Conservation (phyloP, 1,284 basidiomycete species). For the Xerocomus minutiporus region DNA sequence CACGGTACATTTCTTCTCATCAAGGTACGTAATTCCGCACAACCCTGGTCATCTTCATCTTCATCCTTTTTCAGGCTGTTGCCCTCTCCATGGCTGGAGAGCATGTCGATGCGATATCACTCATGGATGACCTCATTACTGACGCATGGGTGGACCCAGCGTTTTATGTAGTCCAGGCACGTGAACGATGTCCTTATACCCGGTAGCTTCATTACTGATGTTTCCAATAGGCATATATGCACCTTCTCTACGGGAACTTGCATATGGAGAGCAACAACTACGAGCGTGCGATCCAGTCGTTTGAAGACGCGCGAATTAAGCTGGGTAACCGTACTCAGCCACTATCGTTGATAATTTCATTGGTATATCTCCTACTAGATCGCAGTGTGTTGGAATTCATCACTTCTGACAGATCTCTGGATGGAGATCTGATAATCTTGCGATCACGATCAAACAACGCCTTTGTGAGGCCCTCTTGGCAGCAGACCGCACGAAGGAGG, state of each 20-base stretch:
- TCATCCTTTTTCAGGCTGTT: conserved; percentile 3
- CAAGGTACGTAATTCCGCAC: neutral
- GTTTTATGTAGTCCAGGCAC: neutral
- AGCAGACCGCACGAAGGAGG: too few relatives aligned
- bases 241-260: neutral
- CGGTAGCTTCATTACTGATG: neutral
- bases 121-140: conserved; percentile 1
- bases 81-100: conserved; percentile 2
- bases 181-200: neutral
- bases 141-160: neutral
- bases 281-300: neutral
- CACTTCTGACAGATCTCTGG: too few relatives aligned
- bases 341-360: too few relatives aligned
- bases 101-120: neutral
- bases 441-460: too few relatives aligned
- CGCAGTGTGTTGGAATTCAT: too few relatives aligned
- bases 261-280: neutral
- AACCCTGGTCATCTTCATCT: neutral
- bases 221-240: neutral
- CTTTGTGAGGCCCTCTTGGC: too few relatives aligned
- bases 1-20: too few relatives aligned
- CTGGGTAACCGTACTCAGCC: neutral
- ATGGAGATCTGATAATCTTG: too few relatives aligned
- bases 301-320: neutral
- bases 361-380: too few relatives aligned